These are phyloP conservation scores for Crotalaria pallida DNA, from an alignment of 306 rosid species.

Conservation along the genomic window DNA sequence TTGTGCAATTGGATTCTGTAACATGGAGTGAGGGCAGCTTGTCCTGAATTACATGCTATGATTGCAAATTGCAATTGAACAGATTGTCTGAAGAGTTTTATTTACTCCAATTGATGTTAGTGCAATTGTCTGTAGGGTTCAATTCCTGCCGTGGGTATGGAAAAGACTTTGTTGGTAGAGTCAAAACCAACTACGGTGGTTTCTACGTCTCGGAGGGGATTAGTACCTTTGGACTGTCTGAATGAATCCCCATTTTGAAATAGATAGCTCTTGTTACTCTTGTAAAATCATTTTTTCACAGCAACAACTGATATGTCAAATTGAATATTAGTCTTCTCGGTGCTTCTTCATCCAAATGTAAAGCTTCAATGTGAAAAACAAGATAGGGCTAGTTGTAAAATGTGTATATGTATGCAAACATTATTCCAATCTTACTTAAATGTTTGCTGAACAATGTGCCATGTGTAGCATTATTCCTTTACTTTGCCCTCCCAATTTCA, in stretches of 20 bases:
- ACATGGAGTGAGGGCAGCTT: neutral
- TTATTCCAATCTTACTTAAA: neutral
- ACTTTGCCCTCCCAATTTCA: neutral
- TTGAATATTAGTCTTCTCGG: neutral
- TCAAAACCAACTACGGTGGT: too few species aligned
- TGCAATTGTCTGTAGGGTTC: neutral
- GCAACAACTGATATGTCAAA: neutral
- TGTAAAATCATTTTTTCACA: neutral
- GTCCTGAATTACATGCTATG: neutral
- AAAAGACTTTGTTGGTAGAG: too few species aligned
- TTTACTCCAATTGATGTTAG: neutral
- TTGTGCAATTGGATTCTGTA: neutral
- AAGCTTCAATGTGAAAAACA: too few species aligned
- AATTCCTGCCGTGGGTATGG: too few species aligned
- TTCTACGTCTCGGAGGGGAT: too few species aligned
- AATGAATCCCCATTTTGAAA: too few species aligned
- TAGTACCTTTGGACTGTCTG: too few species aligned
- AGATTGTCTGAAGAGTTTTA: neutral
- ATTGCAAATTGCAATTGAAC: neutral
- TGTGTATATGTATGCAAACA: neutral
- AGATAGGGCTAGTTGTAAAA: too few species aligned
- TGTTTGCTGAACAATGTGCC: neutral
- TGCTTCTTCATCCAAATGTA: too few species aligned
- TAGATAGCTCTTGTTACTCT: too few species aligned
- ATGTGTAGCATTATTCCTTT: neutral